Percentiles rank a stretch among this genome's conserved stretches.
Conservation (phyloP, 805 yeast species). For the Maudiozyma saulgeensis region DNA sequence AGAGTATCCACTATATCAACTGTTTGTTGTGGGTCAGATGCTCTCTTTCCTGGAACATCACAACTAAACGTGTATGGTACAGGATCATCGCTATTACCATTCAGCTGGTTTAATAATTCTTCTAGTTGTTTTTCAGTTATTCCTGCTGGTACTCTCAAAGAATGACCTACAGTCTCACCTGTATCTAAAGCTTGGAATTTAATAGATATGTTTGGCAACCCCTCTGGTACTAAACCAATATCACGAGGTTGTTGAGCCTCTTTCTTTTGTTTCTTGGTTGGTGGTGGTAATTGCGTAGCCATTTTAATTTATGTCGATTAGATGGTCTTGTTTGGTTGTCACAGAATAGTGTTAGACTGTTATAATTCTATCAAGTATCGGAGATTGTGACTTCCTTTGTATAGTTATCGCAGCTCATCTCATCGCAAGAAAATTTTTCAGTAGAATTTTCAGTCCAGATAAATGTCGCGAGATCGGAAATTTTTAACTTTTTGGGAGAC, state of each 20-base stretch:
- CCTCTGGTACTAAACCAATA: slow-evolving; percentile 61
- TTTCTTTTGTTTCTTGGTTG: slow-evolving; percentile 76
- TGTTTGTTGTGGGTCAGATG: slow-evolving; percentile 29
- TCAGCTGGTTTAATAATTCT: slow-evolving; percentile 71
- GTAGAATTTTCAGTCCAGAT: no score
- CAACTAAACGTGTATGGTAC: slow-evolving; percentile 84
- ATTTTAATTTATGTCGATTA: slow-evolving; percentile 28
- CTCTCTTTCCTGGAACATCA: slow-evolving; percentile 35
- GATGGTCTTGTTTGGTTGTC: no score
- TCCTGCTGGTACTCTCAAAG: slow-evolving; percentile 84
- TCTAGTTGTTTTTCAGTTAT: slow-evolving; percentile 80
- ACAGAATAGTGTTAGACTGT: no score
- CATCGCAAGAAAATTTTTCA: no score
- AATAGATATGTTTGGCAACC: slow-evolving; percentile 78
- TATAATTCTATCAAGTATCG: no score
- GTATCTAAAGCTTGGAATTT: slow-evolving; percentile 90
- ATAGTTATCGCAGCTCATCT: no score
- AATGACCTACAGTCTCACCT: slow-evolving; percentile 77
- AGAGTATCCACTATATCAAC: slow-evolving; percentile 72
- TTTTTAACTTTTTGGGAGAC: no score
- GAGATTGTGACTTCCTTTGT: no score
- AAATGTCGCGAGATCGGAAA: no score
- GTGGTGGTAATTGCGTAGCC: slow-evolving; percentile 94
- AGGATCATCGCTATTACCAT: slow-evolving; percentile 66
- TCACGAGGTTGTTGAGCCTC: slow-evolving; percentile 77